A percentile compares a stretch with the other conserved stretches of the same genome.
Conservation (phyloP, 2,329 filamentous ascomycete species). For the Aureobasidium sp. region DNA sequence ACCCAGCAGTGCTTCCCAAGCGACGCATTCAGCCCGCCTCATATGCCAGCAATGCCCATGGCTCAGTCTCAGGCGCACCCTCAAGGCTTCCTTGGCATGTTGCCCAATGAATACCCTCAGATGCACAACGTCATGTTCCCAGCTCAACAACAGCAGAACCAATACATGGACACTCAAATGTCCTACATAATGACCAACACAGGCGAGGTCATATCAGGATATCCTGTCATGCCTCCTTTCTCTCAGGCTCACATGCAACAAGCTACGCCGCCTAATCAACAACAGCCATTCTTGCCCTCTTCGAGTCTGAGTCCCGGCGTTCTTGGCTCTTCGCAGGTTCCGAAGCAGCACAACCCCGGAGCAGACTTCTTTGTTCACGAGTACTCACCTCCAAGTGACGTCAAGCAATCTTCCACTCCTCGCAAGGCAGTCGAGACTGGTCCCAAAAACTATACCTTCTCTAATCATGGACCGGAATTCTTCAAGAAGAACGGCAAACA, state of each 20-base stretch:
- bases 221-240: constrained; percentile 13
- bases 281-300: constrained; percentile 18
- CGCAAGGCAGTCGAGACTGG: constrained; percentile 25
- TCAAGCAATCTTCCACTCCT: constrained; percentile 28
- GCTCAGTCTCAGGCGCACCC: constrained; percentile 18
- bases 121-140: constrained; percentile 20
- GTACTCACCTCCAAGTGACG: constrained; percentile 39
- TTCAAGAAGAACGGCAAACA: constrained; percentile 30
- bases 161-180: constrained; percentile 19
- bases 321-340: constrained; percentile 23
- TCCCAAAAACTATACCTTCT: constrained; percentile 43
- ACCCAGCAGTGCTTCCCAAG: constrained; percentile 42
- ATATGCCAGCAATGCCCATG: constrained; percentile 17
- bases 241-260: constrained; percentile 15
- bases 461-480: constrained; percentile 40
- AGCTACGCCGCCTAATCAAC: constrained; percentile 17
- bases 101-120: constrained; percentile 19
- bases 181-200: constrained; percentile 18
- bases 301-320: constrained; percentile 6
- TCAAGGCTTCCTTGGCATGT: constrained; percentile 15
- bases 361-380: constrained; percentile 40
- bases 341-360: constrained; percentile 24
- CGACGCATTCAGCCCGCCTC: constrained; percentile 28
- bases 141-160: constrained; percentile 14
- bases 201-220: constrained; percentile 12